Evolutionary conservation across 2,329 filamentous ascomycete genomes (phyloP).

Genomic region (Cercospora sojina): DNA sequence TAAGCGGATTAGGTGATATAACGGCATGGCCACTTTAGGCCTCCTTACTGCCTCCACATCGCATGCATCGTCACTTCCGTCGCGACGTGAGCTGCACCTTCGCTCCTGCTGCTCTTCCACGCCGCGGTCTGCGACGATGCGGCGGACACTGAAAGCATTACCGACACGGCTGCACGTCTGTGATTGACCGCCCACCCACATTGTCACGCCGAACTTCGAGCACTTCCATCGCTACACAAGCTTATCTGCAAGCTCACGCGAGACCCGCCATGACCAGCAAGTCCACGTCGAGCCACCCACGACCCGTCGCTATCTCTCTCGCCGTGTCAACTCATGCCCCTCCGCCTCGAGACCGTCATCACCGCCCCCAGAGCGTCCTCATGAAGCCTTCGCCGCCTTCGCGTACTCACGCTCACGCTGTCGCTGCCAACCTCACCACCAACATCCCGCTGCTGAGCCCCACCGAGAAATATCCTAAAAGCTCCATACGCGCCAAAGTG

Average conservation of each 20-base stretch:
- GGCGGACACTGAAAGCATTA: neutral
- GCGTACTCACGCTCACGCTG: neutral
- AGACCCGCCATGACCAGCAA: neutral
- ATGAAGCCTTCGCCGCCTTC: neutral
- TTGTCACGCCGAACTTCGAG: neutral
- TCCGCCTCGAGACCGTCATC: neutral
- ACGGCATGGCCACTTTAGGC: too few relatives aligned
- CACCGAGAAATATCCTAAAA: neutral
- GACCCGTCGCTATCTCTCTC: neutral
- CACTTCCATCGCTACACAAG: neutral
- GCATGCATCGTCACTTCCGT: neutral
- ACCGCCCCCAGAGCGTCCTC: neutral
- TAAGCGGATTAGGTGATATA: too few relatives aligned
- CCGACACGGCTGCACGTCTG: neutral
- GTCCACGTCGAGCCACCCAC: neutral
- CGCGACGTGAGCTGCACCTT: neutral
- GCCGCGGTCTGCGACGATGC: neutral
- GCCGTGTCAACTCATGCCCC: neutral
- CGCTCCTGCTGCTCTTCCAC: neutral
- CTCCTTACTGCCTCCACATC: neutral
- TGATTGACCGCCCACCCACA: neutral
- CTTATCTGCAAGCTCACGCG: constrained; percentile 1
- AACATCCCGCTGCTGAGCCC: neutral
- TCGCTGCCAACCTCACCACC: neutral
- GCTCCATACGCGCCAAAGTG: neutral